Evolutionary conservation across 192 early-diverging fungal genomes (phyloP).

Genomic region (Podila horticola): DNA sequence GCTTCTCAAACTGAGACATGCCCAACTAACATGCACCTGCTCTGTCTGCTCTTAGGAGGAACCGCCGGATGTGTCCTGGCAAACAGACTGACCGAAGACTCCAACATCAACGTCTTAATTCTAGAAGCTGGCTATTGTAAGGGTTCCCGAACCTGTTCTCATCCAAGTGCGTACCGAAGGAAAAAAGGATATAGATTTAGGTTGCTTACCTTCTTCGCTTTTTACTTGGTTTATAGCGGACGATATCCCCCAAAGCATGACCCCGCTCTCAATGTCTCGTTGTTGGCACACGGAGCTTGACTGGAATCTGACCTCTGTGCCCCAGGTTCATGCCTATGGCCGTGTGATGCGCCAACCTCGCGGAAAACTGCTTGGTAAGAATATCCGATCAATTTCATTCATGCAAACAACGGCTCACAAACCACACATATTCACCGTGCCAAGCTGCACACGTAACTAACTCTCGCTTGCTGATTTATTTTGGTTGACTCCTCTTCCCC

Average conservation of each 20-base stretch:
- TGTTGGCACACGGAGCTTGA: conserved; percentile 13
- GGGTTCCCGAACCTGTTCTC: background rate
- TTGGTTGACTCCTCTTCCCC: background rate
- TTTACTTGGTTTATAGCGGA: conserved; percentile 10
- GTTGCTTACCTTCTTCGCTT: background rate
- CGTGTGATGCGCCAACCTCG: conserved; percentile 30
- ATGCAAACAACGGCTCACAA: background rate
- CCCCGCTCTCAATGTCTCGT: background rate
- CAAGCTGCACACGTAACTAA: no score
- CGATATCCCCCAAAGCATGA: conserved; percentile 31
- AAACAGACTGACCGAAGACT: conserved; percentile 37
- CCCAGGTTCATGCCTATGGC: conserved; percentile 29
- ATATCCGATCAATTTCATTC: background rate
- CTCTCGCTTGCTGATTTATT: no score
- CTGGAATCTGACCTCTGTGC: conserved; percentile 30
- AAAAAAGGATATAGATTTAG: background rate
- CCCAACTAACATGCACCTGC: background rate
- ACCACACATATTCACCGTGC: no score
- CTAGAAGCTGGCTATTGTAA: conserved; percentile 44
- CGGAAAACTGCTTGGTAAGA: conserved; percentile 25
- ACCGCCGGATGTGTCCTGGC: conserved; percentile 52
- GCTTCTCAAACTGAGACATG: no score
- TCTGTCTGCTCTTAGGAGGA: conserved; percentile 10
- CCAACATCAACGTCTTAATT: conserved; percentile 35
- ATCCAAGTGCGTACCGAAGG: no score